Evolutionary conservation across 768 basidiomycete species (phyloP).

Genomic region (Psilocybe tampanensis): DNA sequence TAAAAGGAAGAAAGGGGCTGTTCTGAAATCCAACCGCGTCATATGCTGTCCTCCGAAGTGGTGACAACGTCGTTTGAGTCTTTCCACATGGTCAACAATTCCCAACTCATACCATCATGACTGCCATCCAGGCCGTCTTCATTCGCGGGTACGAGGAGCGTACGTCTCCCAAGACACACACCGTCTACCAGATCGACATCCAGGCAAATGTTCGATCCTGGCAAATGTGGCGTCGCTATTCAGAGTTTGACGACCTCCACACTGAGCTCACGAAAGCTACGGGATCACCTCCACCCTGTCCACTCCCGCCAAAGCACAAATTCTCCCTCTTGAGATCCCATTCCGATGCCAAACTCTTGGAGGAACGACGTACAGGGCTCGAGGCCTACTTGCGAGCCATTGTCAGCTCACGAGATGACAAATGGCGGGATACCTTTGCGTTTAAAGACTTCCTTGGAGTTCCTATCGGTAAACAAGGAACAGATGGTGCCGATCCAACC

Average conservation of each 20-base stretch:
- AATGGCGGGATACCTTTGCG: slow-evolving; percentile 77
- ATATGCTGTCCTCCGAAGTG: not conserved
- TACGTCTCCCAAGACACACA: slow-evolving; percentile 71
- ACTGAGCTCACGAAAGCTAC: slow-evolving; percentile 78
- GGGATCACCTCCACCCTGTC: slow-evolving; percentile 75
- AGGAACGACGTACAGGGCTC: slow-evolving; percentile 76
- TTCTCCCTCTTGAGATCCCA: slow-evolving; percentile 66
- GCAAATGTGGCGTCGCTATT: slow-evolving; percentile 94
- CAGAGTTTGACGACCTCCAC: slow-evolving; percentile 90
- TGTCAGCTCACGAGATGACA: slow-evolving; percentile 75
- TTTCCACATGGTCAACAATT: slow-evolving; percentile 3
- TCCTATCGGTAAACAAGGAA: slow-evolving; percentile 61
- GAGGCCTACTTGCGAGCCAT: slow-evolving; percentile 89
- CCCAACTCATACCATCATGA: slow-evolving; percentile 42
- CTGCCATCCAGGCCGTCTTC: slow-evolving; percentile 77
- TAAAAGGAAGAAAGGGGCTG: not conserved
- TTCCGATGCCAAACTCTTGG: slow-evolving; percentile 63
- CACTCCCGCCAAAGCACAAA: slow-evolving; percentile 86
- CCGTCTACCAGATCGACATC: slow-evolving; percentile 82
- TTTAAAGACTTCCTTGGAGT: slow-evolving; percentile 90
- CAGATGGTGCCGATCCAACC: slow-evolving; percentile 21
- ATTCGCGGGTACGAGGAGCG: slow-evolving; percentile 73
- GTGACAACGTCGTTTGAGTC: not conserved
- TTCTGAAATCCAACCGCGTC: too few species aligned
- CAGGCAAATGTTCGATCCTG: slow-evolving; percentile 89